Conservation (phyloP, 2,329 filamentous ascomycete genomes). For the Pestalotiopsis sp. region DNA sequence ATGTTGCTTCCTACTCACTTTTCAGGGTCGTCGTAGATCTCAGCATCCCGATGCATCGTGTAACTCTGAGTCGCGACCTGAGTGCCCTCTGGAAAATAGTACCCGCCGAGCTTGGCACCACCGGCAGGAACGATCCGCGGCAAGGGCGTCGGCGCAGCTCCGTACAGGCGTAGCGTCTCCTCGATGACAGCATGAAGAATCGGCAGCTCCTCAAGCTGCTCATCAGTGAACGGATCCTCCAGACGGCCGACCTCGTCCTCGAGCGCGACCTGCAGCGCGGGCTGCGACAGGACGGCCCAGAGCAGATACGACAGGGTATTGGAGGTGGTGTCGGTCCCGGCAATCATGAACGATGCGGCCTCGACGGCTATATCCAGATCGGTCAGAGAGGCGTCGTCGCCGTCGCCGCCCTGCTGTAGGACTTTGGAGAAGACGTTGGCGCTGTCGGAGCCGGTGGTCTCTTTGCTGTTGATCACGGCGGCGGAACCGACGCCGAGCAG, state of each 20-base stretch:
- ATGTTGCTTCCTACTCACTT: not conserved
- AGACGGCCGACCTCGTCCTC: not conserved
- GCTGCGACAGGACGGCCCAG: slow-evolving; percentile 37
- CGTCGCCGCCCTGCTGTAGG: not conserved
- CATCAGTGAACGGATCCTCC: not conserved
- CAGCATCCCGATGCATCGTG: not conserved
- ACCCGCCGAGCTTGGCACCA: not conserved
- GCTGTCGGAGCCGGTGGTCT: not conserved
- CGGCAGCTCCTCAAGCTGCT: not conserved
- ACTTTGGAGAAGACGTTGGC: not conserved
- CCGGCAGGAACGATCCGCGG: not conserved
- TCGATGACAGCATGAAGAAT: not conserved
- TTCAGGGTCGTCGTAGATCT: not conserved
- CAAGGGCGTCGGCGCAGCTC: not conserved
- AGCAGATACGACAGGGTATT: slow-evolving; percentile 47
- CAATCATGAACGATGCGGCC: slow-evolving; percentile 45
- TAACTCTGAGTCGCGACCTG: not conserved
- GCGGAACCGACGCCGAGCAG: not conserved
- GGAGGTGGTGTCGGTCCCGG: slow-evolving; percentile 53
- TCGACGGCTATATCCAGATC: slow-evolving; percentile 23
- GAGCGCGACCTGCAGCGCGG: slow-evolving; percentile 22
- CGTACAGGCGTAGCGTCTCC: not conserved
- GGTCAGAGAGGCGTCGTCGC: not conserved
- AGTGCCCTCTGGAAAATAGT: not conserved
- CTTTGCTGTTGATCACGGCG: not conserved